Base-by-base conservation (phyloP, 1,139 yeast species). In the Geotrichum klebahnii region DNA sequence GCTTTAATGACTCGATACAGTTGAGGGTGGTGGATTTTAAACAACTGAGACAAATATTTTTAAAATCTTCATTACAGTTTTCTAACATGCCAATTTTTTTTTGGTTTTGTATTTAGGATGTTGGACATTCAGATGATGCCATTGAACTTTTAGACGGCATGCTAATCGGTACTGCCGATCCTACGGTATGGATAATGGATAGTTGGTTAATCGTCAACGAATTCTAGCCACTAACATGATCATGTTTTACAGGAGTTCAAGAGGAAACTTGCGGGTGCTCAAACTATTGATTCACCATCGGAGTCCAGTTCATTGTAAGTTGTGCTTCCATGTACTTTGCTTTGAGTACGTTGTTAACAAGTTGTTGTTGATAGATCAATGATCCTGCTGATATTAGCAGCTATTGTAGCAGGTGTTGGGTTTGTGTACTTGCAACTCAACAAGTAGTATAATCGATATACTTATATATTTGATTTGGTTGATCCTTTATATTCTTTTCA, bases 61-160 rank as follows among this genome's bases (percentile, higher is more conserved):
- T n/a, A n/a, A n/a, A n/a, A n/a, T n/a, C n/a, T n/a, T n/a, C n/a
- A n/a, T n/a, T n/a, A n/a, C n/a, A n/a, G n/a, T n/a, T n/a, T n/a
- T n/a, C n/a, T n/a, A n/a, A n/a, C n/a, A n/a, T n/a, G n/a, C n/a
- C n/a, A 29, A 19, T 3, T 8, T 14, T 36, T 17, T 8, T 36
- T 16, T n/a, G 10, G 16, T n/a, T 20, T 12, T 9, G 5, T 19
- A 10, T 23, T 6, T 44, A 60, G 61, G 98, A 92, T 67, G 90
- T 92, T 64, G 98, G 98, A 36, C 99, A 92, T 71, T 89, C 97
- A 36, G 97, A 90, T 59, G 97, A 90, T 61, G 97, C 98, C 33
- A 81, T 82, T 60, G 94, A 84, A 60, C 76, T 84, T 57, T 75
- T 94, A 63, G 75, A 72, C 43, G 79, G 77, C 42, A 72, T 89